phyloP scores from a whole-genome alignment of 2,329 filamentous ascomycete species.

The Annulohypoxylon truncatum region DNA sequence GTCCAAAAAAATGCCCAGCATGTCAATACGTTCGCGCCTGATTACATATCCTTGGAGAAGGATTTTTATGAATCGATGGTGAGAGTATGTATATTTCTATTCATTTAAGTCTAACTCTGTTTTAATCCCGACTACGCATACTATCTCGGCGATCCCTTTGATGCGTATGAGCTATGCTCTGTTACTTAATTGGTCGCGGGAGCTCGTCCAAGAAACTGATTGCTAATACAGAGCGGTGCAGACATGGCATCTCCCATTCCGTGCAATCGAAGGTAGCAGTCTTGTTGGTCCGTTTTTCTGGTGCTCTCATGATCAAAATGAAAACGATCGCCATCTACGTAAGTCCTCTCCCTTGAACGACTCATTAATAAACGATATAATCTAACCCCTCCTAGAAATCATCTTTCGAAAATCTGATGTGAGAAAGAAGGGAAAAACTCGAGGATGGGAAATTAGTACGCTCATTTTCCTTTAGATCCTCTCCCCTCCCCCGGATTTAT shows the following conservation, averaged over 20 bases:
- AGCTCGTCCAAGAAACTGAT: not conserved
- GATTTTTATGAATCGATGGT: constrained; percentile 67
- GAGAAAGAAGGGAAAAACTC: constrained; percentile 71
- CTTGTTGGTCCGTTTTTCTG: constrained; percentile 74
- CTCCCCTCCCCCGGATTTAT: not conserved
- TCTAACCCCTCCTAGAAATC: constrained; percentile 59
- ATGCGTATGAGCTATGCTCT: not conserved
- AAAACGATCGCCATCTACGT: constrained; percentile 68
- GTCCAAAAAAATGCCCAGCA: constrained; percentile 67
- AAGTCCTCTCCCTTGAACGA: constrained; percentile 45
- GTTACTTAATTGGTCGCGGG: not conserved
- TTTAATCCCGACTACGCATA: not conserved
- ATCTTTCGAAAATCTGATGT: constrained; percentile 75
- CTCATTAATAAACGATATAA: not conserved
- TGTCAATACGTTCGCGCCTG: constrained; percentile 67
- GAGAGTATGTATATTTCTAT: constrained; percentile 43
- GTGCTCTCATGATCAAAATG: constrained; percentile 67
- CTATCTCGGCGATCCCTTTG: not conserved
- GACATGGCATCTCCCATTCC: constrained; percentile 64
- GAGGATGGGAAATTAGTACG: constrained; percentile 69
- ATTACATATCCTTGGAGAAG: constrained; percentile 65
- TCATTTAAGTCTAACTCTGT: not conserved
- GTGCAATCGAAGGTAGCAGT: constrained; percentile 68
- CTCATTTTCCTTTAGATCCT: not conserved
- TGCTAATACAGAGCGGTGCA: constrained; percentile 13